phyloP scores from a whole-genome alignment of 176 grass and related monocot genomes.

The Avena eriantha region DNA sequence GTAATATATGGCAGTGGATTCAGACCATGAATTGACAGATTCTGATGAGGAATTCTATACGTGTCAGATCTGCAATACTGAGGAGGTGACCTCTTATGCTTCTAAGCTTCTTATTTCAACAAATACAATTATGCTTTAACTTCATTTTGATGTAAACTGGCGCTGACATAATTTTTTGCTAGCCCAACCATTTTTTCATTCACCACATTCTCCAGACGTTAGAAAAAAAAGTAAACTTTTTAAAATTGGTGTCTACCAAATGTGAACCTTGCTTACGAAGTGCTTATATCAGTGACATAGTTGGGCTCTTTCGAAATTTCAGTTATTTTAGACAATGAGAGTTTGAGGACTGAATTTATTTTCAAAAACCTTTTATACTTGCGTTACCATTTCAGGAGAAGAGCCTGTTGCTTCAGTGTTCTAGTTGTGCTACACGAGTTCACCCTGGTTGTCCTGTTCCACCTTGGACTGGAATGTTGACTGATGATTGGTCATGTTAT shows the following conservation, averaged over 20 bases:
- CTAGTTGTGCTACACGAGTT: constrained; percentile 70
- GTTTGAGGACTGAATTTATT: constrained; percentile 15
- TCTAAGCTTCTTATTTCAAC: constrained; percentile 16
- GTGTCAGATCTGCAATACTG: constrained; percentile 87
- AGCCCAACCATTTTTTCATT: neutral
- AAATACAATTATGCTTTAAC: constrained; percentile 3
- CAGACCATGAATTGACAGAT: constrained; percentile 79
- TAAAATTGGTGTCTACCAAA: constrained; percentile 21
- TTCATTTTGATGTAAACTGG: constrained; percentile 18
- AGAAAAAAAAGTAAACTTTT: constrained; percentile 4
- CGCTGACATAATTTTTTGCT: constrained; percentile 12
- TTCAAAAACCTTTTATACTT: neutral
- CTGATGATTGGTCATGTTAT: constrained; percentile 94
- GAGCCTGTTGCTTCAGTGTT: constrained; percentile 74
- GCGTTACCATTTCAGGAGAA: constrained; percentile 63
- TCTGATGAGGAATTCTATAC: constrained; percentile 87
- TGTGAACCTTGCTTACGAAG: constrained; percentile 3
- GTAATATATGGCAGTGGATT: constrained; percentile 54
- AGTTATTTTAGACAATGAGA: neutral
- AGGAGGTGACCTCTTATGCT: constrained; percentile 67
- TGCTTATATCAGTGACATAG: constrained; percentile 15
- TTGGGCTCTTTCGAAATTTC: neutral
- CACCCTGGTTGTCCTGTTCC: constrained; percentile 86
- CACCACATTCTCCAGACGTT: neutral
- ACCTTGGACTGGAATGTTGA: constrained; percentile 73